These are phyloP conservation scores for Phanerodontia chrysosporium DNA, from an alignment of 768 basidiomycete species.

Conservation along the genomic window DNA sequence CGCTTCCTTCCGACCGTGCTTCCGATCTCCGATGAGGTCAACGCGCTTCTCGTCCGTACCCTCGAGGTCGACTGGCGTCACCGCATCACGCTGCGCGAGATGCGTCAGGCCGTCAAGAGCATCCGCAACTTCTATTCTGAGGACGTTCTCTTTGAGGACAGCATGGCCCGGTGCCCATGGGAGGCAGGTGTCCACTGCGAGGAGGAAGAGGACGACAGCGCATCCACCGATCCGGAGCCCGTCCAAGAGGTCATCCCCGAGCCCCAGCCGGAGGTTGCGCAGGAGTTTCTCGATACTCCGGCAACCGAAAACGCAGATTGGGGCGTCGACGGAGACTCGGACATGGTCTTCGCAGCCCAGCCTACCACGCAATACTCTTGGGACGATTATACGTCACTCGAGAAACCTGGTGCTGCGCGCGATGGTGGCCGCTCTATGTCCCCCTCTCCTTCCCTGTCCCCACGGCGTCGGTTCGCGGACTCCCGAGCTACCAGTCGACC, in stretches of 20 bases:
- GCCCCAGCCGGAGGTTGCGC: slow-evolving; percentile 45
- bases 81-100: slow-evolving; percentile 35
- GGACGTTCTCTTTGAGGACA: slow-evolving; percentile 76
- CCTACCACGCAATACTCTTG: slow-evolving; percentile 17
- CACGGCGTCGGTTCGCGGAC: slow-evolving; percentile 5
- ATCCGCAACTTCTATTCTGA: slow-evolving; percentile 67
- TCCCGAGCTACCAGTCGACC: slow-evolving; percentile 34
- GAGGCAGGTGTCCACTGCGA: slow-evolving; percentile 65
- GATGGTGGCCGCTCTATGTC: slow-evolving; percentile 14
- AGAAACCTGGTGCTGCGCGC: slow-evolving; percentile 8
- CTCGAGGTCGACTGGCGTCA: slow-evolving; percentile 33
- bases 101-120: slow-evolving; percentile 52
- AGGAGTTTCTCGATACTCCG: slow-evolving; percentile 30
- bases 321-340: slow-evolving; percentile 24
- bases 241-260: slow-evolving; percentile 26
- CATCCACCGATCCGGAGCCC: slow-evolving; percentile 43
- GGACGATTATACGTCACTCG: slow-evolving; percentile 3
- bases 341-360: slow-evolving; percentile 27
- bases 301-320: slow-evolving; percentile 14
- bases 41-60: slow-evolving; percentile 27
- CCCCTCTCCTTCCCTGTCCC: slow-evolving; percentile 6
- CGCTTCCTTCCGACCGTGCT: slow-evolving; percentile 70
- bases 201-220: slow-evolving; percentile 46
- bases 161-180: slow-evolving; percentile 76
- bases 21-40: slow-evolving; percentile 34